phyloP scores from a whole-genome alignment of 2,329 filamentous ascomycete species.

The Fusarium tanahbumbuense region DNA sequence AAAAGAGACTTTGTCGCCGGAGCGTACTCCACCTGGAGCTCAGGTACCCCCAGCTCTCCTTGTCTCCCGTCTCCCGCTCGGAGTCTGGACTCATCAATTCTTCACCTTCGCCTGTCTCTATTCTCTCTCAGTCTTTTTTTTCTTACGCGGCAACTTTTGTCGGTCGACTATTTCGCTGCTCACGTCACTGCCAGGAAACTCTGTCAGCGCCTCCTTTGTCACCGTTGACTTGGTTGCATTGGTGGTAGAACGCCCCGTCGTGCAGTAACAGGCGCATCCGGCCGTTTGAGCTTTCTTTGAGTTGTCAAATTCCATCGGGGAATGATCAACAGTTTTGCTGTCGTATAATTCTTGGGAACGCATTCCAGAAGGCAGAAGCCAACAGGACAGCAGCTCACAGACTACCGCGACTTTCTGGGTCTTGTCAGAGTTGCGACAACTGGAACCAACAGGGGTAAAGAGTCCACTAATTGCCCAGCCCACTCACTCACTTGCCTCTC shows the following conservation, averaged over 20 bases:
- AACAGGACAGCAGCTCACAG: constrained; percentile 14
- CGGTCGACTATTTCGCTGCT: constrained; percentile 2
- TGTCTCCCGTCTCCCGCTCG: not conserved
- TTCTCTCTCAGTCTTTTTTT: not conserved
- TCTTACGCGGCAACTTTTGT: not conserved
- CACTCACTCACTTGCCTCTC: constrained; percentile 3
- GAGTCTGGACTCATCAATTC: constrained; percentile 24
- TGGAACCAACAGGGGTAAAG: constrained; percentile 29
- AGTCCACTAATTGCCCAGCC: constrained; percentile 37
- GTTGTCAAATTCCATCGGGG: constrained; percentile 35
- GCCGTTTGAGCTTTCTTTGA: constrained; percentile 26
- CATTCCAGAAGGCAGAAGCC: constrained; percentile 43
- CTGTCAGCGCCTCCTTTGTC: constrained; percentile 17
- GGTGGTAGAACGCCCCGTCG: constrained; percentile 24
- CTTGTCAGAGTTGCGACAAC: constrained; percentile 29
- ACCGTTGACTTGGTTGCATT: constrained; percentile 35
- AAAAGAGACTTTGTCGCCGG: constrained; percentile 29
- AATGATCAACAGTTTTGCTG: constrained; percentile 43
- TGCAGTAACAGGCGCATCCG: constrained; percentile 20
- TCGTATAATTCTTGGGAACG: constrained; percentile 38
- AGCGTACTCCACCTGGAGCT: constrained; percentile 33
- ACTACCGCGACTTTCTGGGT: constrained; percentile 22
- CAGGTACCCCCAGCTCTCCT: constrained; percentile 18
- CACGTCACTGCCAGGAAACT: constrained; percentile 25
- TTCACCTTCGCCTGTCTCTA: constrained; percentile 13